These are phyloP conservation scores for Takakia lepidozioides DNA, from an alignment of 225 moss, liverwort and hornwort species.

Conservation along the genomic window DNA sequence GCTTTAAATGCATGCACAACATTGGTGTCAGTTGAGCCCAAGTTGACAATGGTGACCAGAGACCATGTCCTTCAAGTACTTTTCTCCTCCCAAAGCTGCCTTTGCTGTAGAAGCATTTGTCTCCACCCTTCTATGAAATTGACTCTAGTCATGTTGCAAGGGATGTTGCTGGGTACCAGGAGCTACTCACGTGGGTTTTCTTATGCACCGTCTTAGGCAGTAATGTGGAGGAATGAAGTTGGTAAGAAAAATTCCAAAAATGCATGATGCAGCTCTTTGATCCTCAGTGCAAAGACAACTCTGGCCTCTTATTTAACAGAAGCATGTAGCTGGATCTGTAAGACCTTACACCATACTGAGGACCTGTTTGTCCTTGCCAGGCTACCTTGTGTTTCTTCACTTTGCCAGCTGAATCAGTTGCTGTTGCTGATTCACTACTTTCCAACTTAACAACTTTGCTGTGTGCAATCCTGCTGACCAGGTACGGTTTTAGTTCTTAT, in stretches of 20 bases:
- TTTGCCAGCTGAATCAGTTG: constrained; percentile 72
- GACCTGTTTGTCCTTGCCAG: constrained; percentile 24
- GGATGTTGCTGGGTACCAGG: too few relatives aligned
- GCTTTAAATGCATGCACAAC: constrained; percentile 93
- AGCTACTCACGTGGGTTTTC: too few relatives aligned
- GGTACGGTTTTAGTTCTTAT: constrained; percentile 58
- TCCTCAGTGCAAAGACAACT: too few relatives aligned
- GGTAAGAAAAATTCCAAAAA: too few relatives aligned
- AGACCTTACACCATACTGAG: too few relatives aligned
- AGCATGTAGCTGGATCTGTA: too few relatives aligned
- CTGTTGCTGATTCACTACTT: constrained; percentile 57
- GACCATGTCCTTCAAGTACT: constrained; percentile 89
- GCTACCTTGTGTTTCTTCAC: constrained; percentile 94
- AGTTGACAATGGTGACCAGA: constrained; percentile 80
- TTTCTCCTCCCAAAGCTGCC: background rate
- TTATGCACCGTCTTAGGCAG: too few relatives aligned
- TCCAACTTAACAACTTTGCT: constrained; percentile 82
- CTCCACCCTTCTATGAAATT: background rate
- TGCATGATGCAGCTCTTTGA: too few relatives aligned
- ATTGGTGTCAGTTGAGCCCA: constrained; percentile 94
- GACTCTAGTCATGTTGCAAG: too few relatives aligned
- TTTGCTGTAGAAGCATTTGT: constrained; percentile 7
- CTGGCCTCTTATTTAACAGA: too few relatives aligned
- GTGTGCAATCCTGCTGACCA: constrained; percentile 88
- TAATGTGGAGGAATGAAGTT: too few relatives aligned